Evolutionary conservation across 352 stramenopile genomes (phyloP), one percentile per base, ranked within the genome.

Genomic region (Phytopythium boreale): DNA sequence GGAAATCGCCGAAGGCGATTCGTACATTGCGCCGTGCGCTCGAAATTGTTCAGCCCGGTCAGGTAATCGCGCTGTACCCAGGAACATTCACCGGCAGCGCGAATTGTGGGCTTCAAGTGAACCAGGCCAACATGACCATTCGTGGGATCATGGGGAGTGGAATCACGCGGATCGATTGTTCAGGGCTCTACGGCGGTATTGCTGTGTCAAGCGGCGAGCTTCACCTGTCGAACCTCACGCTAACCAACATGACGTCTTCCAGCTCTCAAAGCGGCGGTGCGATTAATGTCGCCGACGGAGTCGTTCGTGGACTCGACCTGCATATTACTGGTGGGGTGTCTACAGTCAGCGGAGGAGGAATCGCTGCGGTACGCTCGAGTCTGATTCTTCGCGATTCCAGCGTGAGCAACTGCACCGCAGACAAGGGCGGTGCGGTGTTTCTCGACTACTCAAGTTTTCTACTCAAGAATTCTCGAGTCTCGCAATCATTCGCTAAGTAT

Each of bases 41-140:
- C 1, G 56, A 76, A 6, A 43, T 87, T 1, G 78, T 67, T 3
- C 61, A 63, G 8, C 26, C 66, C 0, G 44, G 63, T 4, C 66
- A 85, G 55, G 78, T 64, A 0, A 79, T 90, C 44, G 61, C 88
- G 14, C 19, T 90, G 24, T 89, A 89, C 56, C 79, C 76, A 2
- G 79, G 79, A 1, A 67, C 67, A 0, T 88, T 79, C 44, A 59
- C 14, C 4, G 77, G 77, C 0, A 12, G 27, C 4, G 31, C 66
- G 2, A 87, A 89, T 51, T 90, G 82, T 55, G 67, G 69, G 5
- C n/a, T 85, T 8, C 51, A 37, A 53, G 27, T 85, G 5, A 53
- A 56, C 8, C 72, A 49, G 0, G 29, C 58, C 9, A 46, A 63
- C 19, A 49, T 89, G 19, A 69, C 67, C 0, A 77, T 89, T 44